These are phyloP conservation scores for Hygrocybe punicea DNA, from an alignment of 768 basidiomycete species.

Conservation along the genomic window DNA sequence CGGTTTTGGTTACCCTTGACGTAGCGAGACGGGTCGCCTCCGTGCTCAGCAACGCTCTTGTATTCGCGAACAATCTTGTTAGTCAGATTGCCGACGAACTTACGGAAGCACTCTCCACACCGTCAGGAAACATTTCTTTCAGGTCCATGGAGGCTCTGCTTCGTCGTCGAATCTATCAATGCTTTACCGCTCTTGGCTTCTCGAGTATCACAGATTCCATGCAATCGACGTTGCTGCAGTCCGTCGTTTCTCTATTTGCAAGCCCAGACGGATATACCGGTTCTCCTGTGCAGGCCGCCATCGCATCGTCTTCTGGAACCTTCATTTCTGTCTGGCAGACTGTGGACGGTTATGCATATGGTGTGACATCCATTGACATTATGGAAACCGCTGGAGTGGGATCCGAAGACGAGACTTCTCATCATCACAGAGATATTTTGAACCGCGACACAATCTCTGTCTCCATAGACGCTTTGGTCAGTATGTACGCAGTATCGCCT, in stretches of 20 bases:
- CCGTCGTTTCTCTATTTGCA: slow-evolving; percentile 76
- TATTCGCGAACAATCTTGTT: slow-evolving; percentile 82
- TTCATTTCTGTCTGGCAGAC: slow-evolving; percentile 86
- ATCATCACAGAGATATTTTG: slow-evolving; percentile 46
- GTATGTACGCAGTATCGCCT: slow-evolving; percentile 22
- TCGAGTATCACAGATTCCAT: slow-evolving; percentile 76
- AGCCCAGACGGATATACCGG: slow-evolving; percentile 81
- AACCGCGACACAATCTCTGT: slow-evolving; percentile 81
- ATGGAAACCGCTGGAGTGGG: slow-evolving; percentile 42
- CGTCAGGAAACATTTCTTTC: slow-evolving; percentile 51
- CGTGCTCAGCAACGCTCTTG: slow-evolving; percentile 83
- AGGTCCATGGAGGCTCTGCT: slow-evolving; percentile 80
- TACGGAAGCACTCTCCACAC: slow-evolving; percentile 36
- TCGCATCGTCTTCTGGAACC: slow-evolving; percentile 77
- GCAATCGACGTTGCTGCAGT: slow-evolving; percentile 78
- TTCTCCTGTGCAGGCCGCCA: slow-evolving; percentile 86
- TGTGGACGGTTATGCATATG: slow-evolving; percentile 88
- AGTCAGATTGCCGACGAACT: slow-evolving; percentile 67
- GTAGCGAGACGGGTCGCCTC: slow-evolving; percentile 86
- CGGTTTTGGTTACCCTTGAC: slow-evolving; percentile 79
- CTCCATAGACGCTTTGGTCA: slow-evolving; percentile 72
- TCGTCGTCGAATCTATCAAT: slow-evolving; percentile 82
- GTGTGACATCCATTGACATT: slow-evolving; percentile 70
- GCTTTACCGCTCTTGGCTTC: slow-evolving; percentile 79
- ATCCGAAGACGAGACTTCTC: slow-evolving; percentile 31